Conservation (phyloP, 129 eudicot genomes). For the Flaveria trinervia region DNA sequence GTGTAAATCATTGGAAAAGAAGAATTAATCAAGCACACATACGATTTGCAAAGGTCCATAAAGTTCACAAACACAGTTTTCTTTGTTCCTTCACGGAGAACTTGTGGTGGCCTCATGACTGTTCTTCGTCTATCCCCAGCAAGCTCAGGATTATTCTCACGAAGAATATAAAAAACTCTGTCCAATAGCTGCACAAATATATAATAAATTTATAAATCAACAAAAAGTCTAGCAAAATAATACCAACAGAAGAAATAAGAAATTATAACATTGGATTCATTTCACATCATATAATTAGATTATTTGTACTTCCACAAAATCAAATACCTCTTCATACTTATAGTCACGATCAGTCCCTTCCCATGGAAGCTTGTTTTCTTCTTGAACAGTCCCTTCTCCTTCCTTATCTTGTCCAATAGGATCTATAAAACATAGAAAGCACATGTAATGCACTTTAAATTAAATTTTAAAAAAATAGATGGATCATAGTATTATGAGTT, state of each 20-base stretch:
- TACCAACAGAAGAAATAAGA: not conserved
- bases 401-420: constrained; percentile 54
- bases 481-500: not conserved
- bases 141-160: constrained; percentile 84
- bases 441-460: not conserved
- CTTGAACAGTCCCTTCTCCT: constrained; percentile 51
- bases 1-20: no score
- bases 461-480: no score
- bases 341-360: constrained; percentile 75
- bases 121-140: constrained; percentile 82
- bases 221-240: not conserved
- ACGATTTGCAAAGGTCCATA: constrained; percentile 66
- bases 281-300: not conserved
- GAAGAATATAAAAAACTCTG: constrained; percentile 68
- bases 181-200: constrained; percentile 52
- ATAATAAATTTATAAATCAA: not conserved
- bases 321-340: constrained; percentile 60
- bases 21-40: not conserved
- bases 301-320: not conserved
- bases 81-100: constrained; percentile 92
- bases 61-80: constrained; percentile 81
- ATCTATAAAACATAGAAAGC: constrained; percentile 28
- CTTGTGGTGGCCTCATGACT: constrained; percentile 89
- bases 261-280: not conserved
- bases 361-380: constrained; percentile 67